Percentiles rank a stretch among this genome's conserved stretches.
These are phyloP conservation scores for Kluyveromyces starmeri DNA, from an alignment of 805 yeast genomes.

Conservation along the genomic window DNA sequence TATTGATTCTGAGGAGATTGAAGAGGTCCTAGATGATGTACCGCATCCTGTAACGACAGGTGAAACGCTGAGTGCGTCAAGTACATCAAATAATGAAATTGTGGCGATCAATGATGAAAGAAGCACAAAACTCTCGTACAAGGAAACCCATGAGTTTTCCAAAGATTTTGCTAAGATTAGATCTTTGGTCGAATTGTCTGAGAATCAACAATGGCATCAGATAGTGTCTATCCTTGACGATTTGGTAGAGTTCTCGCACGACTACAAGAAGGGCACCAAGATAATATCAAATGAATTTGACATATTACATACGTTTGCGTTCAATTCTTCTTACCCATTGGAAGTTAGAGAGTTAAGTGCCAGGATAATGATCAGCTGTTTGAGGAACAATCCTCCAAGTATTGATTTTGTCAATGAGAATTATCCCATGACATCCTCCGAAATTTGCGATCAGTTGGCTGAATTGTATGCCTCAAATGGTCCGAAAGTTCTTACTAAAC, in stretches of 20 bases:
- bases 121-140: too few species aligned
- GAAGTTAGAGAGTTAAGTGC: constrained; percentile 42
- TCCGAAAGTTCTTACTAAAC: constrained; percentile 13
- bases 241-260: constrained; percentile 57
- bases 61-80: constrained; percentile 4
- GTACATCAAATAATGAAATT: neutral
- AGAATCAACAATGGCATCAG: constrained; percentile 12
- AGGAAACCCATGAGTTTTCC: constrained; percentile 25
- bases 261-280: constrained; percentile 49
- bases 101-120: constrained; percentile 6
- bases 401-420: constrained; percentile 28
- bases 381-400: constrained; percentile 70
- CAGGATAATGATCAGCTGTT: constrained; percentile 53
- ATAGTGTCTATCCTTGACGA: constrained; percentile 27
- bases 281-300: constrained; percentile 31
- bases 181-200: constrained; percentile 13
- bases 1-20: neutral
- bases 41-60: too few species aligned
- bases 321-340: constrained; percentile 12
- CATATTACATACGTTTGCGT: constrained; percentile 11
- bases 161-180: constrained; percentile 23
- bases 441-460: constrained; percentile 22
- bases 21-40: constrained; percentile 9
- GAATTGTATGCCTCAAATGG: constrained; percentile 2
- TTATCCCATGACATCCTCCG: constrained; percentile 33